Evolutionary conservation across 1,284 basidiomycete genomes (phyloP), one percentile per base, ranked within the genome.

Genomic region (Peniophora sp.): DNA sequence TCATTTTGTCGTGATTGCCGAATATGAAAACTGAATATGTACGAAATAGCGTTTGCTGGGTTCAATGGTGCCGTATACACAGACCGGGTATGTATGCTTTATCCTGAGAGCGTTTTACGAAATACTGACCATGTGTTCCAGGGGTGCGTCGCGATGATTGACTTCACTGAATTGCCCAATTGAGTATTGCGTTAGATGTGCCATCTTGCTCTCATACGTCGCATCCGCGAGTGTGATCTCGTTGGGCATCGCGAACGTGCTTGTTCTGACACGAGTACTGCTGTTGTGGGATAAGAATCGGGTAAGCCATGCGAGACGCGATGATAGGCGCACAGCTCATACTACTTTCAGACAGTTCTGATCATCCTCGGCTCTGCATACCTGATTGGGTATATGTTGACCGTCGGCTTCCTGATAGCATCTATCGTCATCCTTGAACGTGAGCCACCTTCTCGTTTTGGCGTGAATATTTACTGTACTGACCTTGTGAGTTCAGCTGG

Each of bases 21-120:
- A 47, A 36, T 6, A 36, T n/a, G n/a, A n/a, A n/a, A n/a, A n/a
- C n/a, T n/a, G n/a, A n/a, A n/a, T n/a, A n/a, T n/a, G n/a, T n/a
- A n/a, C n/a, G n/a, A n/a, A n/a, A 14, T 18, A 53, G 52, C 43
- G 20, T 43, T 48, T 32, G 47, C 44, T 10, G 44, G 44, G 18
- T 35, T 52, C 34, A 11, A 22, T 41, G 39, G 39, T n/a, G 39
- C n/a, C n/a, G 39, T 41, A 15, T 41, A 41, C 39, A 41, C 39
- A 5, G 39, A 41, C 15, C n/a, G n/a, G 20, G 39, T 41, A 22
- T 22, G 39, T 41, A 36, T 17, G n/a, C 39, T 8, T 8, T 41
- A 5, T 22, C 20, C n/a, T n/a, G n/a, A n/a, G 12, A 32, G 27
- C 27, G 27, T 12, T 6, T 12, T 6, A 32, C 12, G 27, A 5